Evolutionary conservation across 106 monocot species (phyloP).

Genomic region (Posidonia australis): DNA sequence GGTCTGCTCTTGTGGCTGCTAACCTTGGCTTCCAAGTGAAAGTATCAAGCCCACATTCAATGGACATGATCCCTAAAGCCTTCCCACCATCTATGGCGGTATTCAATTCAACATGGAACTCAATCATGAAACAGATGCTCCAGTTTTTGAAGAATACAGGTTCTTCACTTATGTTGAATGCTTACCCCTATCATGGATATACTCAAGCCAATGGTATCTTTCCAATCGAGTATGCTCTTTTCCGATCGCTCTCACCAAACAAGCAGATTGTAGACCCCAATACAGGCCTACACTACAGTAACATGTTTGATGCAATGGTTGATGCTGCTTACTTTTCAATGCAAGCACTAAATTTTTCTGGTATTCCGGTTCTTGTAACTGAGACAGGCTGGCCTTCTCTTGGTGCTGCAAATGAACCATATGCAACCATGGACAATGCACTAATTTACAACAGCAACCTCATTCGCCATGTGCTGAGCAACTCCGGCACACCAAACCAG

Average conservation of each 20-base stretch:
- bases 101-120: constrained; percentile 77
- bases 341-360: constrained; percentile 64
- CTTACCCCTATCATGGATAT: constrained; percentile 66
- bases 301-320: constrained; percentile 92
- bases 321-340: constrained; percentile 75
- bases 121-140: constrained; percentile 48
- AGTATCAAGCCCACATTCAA: constrained; percentile 63
- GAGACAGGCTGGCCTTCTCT: constrained; percentile 79
- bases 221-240: constrained; percentile 77
- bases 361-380: constrained; percentile 63
- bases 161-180: constrained; percentile 79
- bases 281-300: constrained; percentile 59
- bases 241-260: constrained; percentile 39
- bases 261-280: constrained; percentile 81
- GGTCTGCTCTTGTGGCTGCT: constrained; percentile 69
- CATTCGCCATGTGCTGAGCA: constrained; percentile 44
- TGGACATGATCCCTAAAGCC: constrained; percentile 56
- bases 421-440: constrained; percentile 84
- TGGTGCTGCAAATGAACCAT: constrained; percentile 46
- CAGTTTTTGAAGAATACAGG: constrained; percentile 70
- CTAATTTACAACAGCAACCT: constrained; percentile 73
- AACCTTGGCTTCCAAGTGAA: constrained; percentile 76
- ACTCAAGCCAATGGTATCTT: constrained; percentile 48
- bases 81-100: constrained; percentile 81
- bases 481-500: constrained; percentile 54